phyloP scores from a whole-genome alignment of 805 yeast species.

The Saccharomycopsis fodiens region DNA sequence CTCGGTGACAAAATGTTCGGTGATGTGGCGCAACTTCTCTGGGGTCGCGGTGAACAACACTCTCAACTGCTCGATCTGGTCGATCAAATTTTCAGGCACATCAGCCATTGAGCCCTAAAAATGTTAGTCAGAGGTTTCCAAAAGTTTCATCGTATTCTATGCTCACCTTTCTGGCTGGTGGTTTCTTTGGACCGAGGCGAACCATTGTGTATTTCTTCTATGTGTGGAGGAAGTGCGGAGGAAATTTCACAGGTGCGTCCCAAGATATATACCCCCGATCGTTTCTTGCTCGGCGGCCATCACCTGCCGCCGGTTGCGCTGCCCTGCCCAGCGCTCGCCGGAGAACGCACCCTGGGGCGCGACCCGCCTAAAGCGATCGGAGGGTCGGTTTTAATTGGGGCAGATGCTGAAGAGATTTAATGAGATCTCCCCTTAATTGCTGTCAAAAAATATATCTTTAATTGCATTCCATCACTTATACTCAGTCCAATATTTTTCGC shows the following conservation, averaged over 20 bases:
- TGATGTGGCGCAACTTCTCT: conserved; percentile 54
- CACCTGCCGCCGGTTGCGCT: background rate
- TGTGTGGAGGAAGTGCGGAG: no score
- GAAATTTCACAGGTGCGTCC: no score
- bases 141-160: conserved; percentile 12
- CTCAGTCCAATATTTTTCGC: no score
- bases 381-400: no score
- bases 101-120: conserved; percentile 50
- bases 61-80: conserved; percentile 53
- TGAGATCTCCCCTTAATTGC: no score
- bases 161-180: conserved; percentile 64
- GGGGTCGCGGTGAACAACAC: conserved; percentile 53
- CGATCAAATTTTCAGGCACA: conserved; percentile 55
- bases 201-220: conserved; percentile 57
- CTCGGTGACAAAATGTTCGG: conserved; percentile 70
- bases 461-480: no score
- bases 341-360: no score
- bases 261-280: no score
- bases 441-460: no score
- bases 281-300: background rate
- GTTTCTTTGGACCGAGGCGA: conserved; percentile 76
- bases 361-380: no score
- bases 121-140: background rate
- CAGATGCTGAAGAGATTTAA: no score
- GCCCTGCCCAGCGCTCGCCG: no score